Conservation (phyloP, 1,284 basidiomycete genomes). For the Cryptococcus sp. region DNA sequence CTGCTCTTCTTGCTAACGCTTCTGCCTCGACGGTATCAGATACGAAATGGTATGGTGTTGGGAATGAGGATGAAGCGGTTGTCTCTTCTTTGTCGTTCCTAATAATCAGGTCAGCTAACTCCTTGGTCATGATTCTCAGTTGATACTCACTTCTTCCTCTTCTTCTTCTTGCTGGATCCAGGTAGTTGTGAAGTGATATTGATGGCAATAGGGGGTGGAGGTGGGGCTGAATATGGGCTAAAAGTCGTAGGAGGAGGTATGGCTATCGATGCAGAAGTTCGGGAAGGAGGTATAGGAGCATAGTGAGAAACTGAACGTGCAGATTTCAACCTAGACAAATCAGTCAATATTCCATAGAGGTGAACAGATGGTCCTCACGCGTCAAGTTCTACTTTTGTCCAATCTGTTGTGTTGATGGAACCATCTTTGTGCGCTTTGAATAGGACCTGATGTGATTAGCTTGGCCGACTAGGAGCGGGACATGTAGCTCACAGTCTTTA, state of each 20-base stretch:
- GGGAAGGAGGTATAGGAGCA: no score
- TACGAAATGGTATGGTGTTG: slow-evolving; percentile 30
- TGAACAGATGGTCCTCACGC: slow-evolving; percentile 24
- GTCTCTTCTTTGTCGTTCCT: not conserved
- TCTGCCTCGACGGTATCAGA: slow-evolving; percentile 20
- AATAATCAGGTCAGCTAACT: slow-evolving; percentile 14
- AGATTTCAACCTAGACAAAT: slow-evolving; percentile 23
- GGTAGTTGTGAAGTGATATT: not conserved
- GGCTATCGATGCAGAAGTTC: not conserved
- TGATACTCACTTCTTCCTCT: slow-evolving; percentile 28
- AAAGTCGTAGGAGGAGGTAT: slow-evolving; percentile 7
- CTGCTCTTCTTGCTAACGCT: slow-evolving; percentile 36
- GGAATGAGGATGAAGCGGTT: slow-evolving; percentile 16
- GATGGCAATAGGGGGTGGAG: slow-evolving; percentile 2
- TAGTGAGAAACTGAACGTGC: no score
- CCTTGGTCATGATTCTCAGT: slow-evolving; percentile 33
- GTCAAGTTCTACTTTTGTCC: slow-evolving; percentile 41
- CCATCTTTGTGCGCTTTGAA: slow-evolving; percentile 44
- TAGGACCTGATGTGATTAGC: slow-evolving; percentile 29
- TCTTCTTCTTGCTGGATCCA: slow-evolving; percentile 31
- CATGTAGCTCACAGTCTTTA: slow-evolving; percentile 37
- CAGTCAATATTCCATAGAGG: no score
- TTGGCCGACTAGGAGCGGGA: not conserved
- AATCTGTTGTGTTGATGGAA: slow-evolving; percentile 43
- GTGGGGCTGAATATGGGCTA: not conserved